Base-by-base conservation (phyloP, 306 rosid species). In the Prunus salicina region DNA sequence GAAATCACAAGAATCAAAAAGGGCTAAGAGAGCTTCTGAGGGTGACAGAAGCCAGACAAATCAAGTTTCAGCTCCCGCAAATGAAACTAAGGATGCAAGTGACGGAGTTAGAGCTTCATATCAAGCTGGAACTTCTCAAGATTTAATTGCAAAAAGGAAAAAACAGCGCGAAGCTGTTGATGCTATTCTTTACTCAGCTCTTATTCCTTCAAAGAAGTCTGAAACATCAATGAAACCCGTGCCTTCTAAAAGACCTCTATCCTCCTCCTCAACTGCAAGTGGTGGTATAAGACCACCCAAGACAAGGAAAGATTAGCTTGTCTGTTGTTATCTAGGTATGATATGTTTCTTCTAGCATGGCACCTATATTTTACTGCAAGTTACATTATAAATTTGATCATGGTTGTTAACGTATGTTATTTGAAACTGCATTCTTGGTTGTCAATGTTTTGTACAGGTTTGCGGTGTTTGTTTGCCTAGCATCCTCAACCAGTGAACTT, bases 91-190 rank as follows among this genome's bases (percentile, higher is more conserved):
- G 67, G 81, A 78, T 78, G 79, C 75, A 24, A 83, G 76, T 72
- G 81, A 55, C 67, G 76, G 78, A 82, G 81, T 77, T 74, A 80
- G 71, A 66, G 80, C 78, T 80, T 68, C 81, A 57, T 76, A 65
- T 85, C 83, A 74, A 84, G 78, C 57, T 65, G 82, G 74, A 73
- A 67, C 69, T 79, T 81, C 86, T 78, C 86, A 82, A 63, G 84
- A 80, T 52, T 73, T 82, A 64, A 85, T 89, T 82, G 89, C 88
- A n/a, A 89, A 92, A 90, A 86, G 97, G 90, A 94, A 90, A 88
- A 80, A 87, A 69, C 96, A 88, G 87, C 97, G 97, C 64, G 93
- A 92, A 81, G 96, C 91, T 73, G 98, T 94, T 66, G 92, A 94
- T 73, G 93, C 96, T 67, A 90, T 94, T 82, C 97, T 94, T 75